Conservation (phyloP, 2,329 filamentous ascomycete genomes). For the Alternaria infectoria region DNA sequence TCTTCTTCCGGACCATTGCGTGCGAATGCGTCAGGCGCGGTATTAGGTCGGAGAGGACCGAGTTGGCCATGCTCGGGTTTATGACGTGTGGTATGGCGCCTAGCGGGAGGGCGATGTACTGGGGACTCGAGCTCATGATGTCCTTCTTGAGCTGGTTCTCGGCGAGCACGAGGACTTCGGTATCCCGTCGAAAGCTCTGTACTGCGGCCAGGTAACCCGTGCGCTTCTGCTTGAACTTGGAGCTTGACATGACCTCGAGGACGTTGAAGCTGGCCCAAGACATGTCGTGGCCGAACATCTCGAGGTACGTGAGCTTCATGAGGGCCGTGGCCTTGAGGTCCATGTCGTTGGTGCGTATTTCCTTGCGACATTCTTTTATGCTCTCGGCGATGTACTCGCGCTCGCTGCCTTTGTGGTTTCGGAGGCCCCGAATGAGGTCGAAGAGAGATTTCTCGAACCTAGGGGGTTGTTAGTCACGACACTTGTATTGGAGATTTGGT, state of each 20-base stretch:
- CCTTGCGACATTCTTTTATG: constrained; percentile 91
- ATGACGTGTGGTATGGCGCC: constrained; percentile 93
- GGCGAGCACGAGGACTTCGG: constrained; percentile 95
- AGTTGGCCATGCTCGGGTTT: constrained; percentile 89
- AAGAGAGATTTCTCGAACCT: constrained; percentile 99
- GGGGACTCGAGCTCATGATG: constrained; percentile 72
- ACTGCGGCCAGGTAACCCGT: constrained; percentile 94
- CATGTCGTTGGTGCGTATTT: constrained; percentile 94
- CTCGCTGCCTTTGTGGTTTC: constrained; percentile 94
- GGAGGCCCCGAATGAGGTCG: constrained; percentile 95
- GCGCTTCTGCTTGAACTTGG: constrained; percentile 93
- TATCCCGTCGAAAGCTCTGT: constrained; percentile 94
- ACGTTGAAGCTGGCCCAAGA: constrained; percentile 99
- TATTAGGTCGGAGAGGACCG: constrained; percentile 82
- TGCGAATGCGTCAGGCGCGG: constrained; percentile 87
- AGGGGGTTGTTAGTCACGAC: constrained; percentile 14
- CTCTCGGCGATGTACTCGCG: constrained; percentile 93
- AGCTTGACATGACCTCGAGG: constrained; percentile 96
- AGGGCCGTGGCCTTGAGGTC: constrained; percentile 96
- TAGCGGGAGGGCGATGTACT: constrained; percentile 84
- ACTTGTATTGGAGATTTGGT: too few relatives aligned
- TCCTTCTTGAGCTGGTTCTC: constrained; percentile 98
- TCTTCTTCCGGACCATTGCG: constrained; percentile 89
- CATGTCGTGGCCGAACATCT: constrained; percentile 99
- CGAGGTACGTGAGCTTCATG: constrained; percentile 93